Conservation (phyloP, 2,329 filamentous ascomycete genomes). For the Conoideocrella luteorostrata region DNA sequence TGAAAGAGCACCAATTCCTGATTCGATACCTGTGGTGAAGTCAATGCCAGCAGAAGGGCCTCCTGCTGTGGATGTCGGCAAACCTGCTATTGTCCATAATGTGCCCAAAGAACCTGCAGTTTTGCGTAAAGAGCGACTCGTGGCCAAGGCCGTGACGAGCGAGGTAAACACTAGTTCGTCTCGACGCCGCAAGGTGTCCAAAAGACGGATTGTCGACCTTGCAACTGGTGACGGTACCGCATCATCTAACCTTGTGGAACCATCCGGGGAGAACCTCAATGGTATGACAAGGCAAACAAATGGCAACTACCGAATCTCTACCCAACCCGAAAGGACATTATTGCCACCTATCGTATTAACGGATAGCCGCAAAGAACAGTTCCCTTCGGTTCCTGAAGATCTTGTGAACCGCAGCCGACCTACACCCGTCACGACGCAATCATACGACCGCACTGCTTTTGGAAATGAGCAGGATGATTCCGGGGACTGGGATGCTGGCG, state of each 20-base stretch:
- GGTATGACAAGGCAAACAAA: slow-evolving; percentile 17
- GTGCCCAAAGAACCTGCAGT: slow-evolving; percentile 42
- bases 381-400: not conserved
- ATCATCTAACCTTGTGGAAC: slow-evolving; percentile 21
- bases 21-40: slow-evolving; percentile 72
- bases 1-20: slow-evolving; percentile 70
- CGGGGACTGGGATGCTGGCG: slow-evolving; percentile 59
- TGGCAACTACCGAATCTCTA: slow-evolving; percentile 40
- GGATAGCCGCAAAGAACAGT: slow-evolving; percentile 24
- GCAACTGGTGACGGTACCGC: slow-evolving; percentile 43
- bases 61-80: slow-evolving; percentile 60
- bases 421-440: not conserved
- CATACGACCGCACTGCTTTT: not conserved
- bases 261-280: slow-evolving; percentile 14
- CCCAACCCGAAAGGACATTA: slow-evolving; percentile 31
- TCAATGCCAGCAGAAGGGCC: slow-evolving; percentile 56
- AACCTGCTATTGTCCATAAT: slow-evolving; percentile 54
- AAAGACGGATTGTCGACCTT: slow-evolving; percentile 59
- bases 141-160: slow-evolving; percentile 46
- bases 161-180: slow-evolving; percentile 54
- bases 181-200: slow-evolving; percentile 53
- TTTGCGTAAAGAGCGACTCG: slow-evolving; percentile 53
- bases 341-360: slow-evolving; percentile 23
- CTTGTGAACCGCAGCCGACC: not conserved
- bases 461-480: slow-evolving; percentile 23